Evolutionary conservation across 2,329 filamentous ascomycete genomes (phyloP).

Genomic region (Aspergillus thermomutatus): DNA sequence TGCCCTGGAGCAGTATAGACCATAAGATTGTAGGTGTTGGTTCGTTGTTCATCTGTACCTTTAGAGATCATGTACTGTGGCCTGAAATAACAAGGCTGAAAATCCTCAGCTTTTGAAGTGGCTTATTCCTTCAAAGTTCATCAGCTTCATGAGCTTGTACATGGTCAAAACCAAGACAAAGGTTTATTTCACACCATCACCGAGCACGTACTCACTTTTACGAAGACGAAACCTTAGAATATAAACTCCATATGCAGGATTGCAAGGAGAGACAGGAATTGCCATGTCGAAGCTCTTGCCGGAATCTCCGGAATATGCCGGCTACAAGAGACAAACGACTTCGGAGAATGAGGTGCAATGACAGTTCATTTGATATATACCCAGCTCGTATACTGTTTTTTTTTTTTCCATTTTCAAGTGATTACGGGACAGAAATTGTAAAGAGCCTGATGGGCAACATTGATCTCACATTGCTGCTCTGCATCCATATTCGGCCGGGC

Average conservation of each 20-base stretch:
- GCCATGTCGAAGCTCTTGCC: background rate
- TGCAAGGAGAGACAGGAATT: background rate
- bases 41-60: background rate
- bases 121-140: background rate
- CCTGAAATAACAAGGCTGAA: background rate
- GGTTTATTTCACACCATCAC: background rate
- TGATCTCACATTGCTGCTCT: conserved; percentile 1
- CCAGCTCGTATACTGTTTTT: conserved; percentile 10
- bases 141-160: background rate
- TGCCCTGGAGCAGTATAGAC: background rate
- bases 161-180: background rate
- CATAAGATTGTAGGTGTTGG: background rate
- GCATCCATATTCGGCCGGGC: background rate
- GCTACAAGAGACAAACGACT: background rate
- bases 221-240: background rate
- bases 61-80: background rate
- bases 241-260: background rate
- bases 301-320: background rate
- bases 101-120: background rate
- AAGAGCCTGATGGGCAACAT: conserved; percentile 1
- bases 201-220: background rate
- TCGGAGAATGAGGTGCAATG: background rate
- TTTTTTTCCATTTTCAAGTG: conserved; percentile 13
- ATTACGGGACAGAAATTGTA: conserved; percentile 15
- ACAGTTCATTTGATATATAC: conserved; percentile 4